Percentiles rank a stretch among this genome's conserved stretches.
Evolutionary conservation across 345 rosid genomes (phyloP).

Genomic region (Brassica juncea): DNA sequence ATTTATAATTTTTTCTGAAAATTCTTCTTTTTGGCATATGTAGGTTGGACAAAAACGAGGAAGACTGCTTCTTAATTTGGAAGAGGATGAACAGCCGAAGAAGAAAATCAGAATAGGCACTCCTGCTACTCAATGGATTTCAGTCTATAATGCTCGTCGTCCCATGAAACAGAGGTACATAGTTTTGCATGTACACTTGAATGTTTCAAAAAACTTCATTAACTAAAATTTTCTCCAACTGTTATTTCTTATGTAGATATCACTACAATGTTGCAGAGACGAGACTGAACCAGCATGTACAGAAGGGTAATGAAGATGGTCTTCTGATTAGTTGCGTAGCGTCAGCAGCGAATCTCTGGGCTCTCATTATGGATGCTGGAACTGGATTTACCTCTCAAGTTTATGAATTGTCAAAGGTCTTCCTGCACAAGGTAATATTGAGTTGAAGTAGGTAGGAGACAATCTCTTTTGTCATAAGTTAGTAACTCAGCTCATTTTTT

Average conservation of each 20-base stretch:
- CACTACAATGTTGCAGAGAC: constrained; percentile 90
- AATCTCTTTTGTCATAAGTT: background rate
- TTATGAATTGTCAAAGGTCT: constrained; percentile 76
- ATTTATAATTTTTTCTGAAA: background rate
- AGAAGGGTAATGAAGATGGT: constrained; percentile 92
- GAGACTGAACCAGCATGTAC: constrained; percentile 76
- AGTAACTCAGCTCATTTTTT: background rate
- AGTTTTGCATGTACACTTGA: constrained; percentile 45
- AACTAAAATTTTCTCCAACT: background rate
- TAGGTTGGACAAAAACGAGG: constrained; percentile 93
- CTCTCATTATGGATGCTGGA: constrained; percentile 99
- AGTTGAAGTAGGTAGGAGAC: constrained; percentile 4
- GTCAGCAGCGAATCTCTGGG: constrained; percentile 90
- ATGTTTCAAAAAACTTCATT: constrained; percentile 30
- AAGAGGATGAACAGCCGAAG: constrained; percentile 90
- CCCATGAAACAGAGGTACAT: constrained; percentile 95
- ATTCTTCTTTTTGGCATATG: constrained; percentile 2
- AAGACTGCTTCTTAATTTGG: constrained; percentile 56
- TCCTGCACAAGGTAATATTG: constrained; percentile 81
- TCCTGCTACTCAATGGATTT: constrained; percentile 93
- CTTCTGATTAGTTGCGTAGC: constrained; percentile 85
- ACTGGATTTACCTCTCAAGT: constrained; percentile 89
- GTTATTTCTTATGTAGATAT: constrained; percentile 54
- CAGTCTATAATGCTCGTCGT: constrained; percentile 84
- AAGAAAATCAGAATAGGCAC: constrained; percentile 82